Percentiles rank a stretch among this genome's conserved stretches.
Evolutionary conservation across 768 basidiomycete species (phyloP).

Genomic region (Daedaleopsis sinensis): DNA sequence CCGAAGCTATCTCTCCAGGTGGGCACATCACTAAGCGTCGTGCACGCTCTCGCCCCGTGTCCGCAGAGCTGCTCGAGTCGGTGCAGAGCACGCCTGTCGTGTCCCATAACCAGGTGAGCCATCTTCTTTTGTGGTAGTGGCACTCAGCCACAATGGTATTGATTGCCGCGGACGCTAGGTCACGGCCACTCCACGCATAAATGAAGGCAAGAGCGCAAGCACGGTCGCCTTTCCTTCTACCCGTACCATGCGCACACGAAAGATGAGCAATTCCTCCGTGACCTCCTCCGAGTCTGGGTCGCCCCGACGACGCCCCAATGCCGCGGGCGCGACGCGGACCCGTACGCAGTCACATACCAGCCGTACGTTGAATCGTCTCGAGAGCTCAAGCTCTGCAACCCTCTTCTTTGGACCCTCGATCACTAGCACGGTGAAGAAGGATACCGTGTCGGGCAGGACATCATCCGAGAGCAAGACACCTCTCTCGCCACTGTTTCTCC

Average conservation of each 20-base stretch:
- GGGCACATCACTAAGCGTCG: constrained; percentile 78
- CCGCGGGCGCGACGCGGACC: constrained; percentile 42
- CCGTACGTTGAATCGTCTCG: constrained; percentile 49
- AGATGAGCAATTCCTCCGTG: constrained; percentile 37
- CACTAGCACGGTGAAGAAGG: constrained; percentile 1
- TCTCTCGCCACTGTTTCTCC: constrained; percentile 15
- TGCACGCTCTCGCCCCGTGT: constrained; percentile 73
- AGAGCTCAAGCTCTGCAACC: constrained; percentile 58
- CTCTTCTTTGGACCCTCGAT: constrained; percentile 71
- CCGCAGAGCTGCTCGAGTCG: constrained; percentile 62
- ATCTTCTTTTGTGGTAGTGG: constrained; percentile 11
- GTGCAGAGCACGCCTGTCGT: constrained; percentile 38
- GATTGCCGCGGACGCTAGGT: constrained; percentile 12
- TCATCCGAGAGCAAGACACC: constrained; percentile 7
- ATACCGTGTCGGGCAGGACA: neutral
- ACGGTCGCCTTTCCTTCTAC: constrained; percentile 43
- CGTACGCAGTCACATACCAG: constrained; percentile 40
- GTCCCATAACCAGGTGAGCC: constrained; percentile 24
- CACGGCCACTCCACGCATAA: constrained; percentile 28
- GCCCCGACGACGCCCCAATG: constrained; percentile 56
- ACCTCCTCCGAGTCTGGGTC: constrained; percentile 55
- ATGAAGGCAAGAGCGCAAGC: constrained; percentile 25
- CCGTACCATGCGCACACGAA: constrained; percentile 38
- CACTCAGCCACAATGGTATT: constrained; percentile 10
- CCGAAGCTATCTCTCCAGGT: constrained; percentile 61